Evolutionary conservation across 352 stramenopile genomes (phyloP).

Genomic region (Plasmopara muralis): DNA sequence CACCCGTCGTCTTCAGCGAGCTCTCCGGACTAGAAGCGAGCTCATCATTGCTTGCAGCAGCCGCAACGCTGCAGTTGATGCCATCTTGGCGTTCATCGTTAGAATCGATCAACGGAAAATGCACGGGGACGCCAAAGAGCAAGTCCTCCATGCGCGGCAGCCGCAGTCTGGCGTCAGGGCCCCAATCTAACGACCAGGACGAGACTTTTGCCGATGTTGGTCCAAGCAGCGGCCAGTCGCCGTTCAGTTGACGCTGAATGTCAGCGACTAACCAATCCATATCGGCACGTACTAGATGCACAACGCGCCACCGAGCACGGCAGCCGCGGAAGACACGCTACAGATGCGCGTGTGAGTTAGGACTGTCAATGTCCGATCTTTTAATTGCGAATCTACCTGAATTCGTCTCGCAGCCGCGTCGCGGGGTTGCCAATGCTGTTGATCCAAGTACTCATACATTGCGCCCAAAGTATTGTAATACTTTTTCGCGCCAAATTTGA

Average conservation of each 20-base stretch:
- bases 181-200: constrained; percentile 25
- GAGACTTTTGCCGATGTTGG: constrained; percentile 3
- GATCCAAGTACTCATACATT: too few species aligned
- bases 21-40: constrained; percentile 1
- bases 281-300: too few species aligned
- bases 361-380: too few species aligned
- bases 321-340: too few species aligned
- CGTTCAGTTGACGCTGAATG: constrained; percentile 31
- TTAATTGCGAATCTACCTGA: too few species aligned
- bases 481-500: too few species aligned
- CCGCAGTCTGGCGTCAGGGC: constrained; percentile 20
- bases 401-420: too few species aligned
- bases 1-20: constrained; percentile 4
- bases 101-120: constrained; percentile 17
- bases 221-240: constrained; percentile 25
- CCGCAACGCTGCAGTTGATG: not conserved
- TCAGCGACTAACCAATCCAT: constrained; percentile 10
- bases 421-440: too few species aligned
- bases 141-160: constrained; percentile 37
- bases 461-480: too few species aligned
- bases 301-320: too few species aligned
- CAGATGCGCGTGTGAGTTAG: too few species aligned
- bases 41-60: constrained; percentile 6
- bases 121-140: constrained; percentile 31
- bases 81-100: constrained; percentile 8